Base-by-base conservation (phyloP, 2,329 filamentous ascomycete species). In the Penicillium occitanis region DNA sequence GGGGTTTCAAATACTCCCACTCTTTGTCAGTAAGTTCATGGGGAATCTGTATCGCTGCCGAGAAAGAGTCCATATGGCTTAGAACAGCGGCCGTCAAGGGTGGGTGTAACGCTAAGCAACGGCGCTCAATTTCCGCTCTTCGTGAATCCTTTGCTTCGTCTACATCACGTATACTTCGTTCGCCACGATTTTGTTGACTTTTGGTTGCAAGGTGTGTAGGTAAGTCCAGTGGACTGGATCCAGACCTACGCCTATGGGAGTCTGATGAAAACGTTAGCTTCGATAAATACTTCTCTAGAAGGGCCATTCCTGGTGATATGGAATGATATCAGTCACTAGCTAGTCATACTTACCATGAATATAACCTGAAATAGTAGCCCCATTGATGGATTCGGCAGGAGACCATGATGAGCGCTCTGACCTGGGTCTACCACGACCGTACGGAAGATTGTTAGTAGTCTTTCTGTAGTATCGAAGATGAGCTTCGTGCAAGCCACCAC, bases 41-140 rank as follows among this genome's bases (percentile, higher is more conserved):
- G 10, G 86, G 85, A 44, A 92, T 90, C 69, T 91, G 87, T 55
- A 91, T 84, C 35, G 91, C 88, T 44, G 89, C 90, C 73, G 90
- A 87, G 75, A 92, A 94, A 1, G 90, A 88, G 57, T 90, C 85
- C 77, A 92, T 91, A 72, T 90, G 88, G 64, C 84, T 84, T 66
- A 93, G 81, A 50, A 91, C 82, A 69, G 82, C 83, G 46, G 87
- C 78, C 59, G 81, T 79, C 65, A 94, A 80, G 1, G 91, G 89
- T 30, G 90, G 90, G 37, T 88, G 77, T 59, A 94, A 82, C 58
- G 85, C 81, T 75, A 85, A 78, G 72, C 89, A 91, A 33, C 90
- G 86, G 61, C 85, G 84, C 75, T 93, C 90, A 72, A 94, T 93
- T 70, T 92, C 91, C 14, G 83, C 81, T 73, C 86, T 87, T 68